Evolutionary conservation across 495 filamentous ascomycete species (phyloP), one percentile per base, ranked within the genome.

Genomic region (Jackrogersella minutella): DNA sequence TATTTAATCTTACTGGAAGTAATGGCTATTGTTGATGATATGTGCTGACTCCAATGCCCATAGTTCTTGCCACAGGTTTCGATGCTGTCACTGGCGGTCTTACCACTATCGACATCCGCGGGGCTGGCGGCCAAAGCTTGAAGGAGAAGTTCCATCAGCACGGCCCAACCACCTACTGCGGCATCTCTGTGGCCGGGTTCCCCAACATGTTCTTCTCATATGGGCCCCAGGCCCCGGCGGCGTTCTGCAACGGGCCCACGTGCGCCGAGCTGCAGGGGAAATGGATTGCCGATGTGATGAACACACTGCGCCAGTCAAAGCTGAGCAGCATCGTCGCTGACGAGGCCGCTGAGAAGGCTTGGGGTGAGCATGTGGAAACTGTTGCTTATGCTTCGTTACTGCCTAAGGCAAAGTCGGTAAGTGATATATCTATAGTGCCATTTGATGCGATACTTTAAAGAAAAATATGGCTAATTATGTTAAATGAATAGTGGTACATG

Each of bases 151-250:
- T 84, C 83, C 73, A 77, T 50, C 58, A 70, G n/a, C 79, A 77
- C 0, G 75, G 64, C 0, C 64, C 79, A 0, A 66, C 77, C n/a
- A 86, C 84, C 0, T 79, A 82, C 62, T 76, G 85, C 13, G 84
- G 84, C 4, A 76, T 80, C 19, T 78, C 78, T 8, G 62, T 83
- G 14, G 59, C 71, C 2, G 81, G 77, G 1, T 79, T 74, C 55
- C 85, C 85, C 0, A 87, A 88, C 66, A 77, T 87, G 71, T 84
- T 85, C 72, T 75, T 79, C 62, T 66, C 78, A 4, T 83, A 82
- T 66, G 85, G 85, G 0, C 58, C 68, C 1, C 73, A 79, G 44
- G 47, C 77, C 19, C 69, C 77, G 19, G 72, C 74, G 2, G 74
- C 80, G 0, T 75, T 87, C 28, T 73, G 73, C 28, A 88, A 87